A percentile compares a stretch with the other conserved stretches of the same genome.
These are phyloP conservation scores for Santalum album DNA, from an alignment of 164 flowering plant genomes.

Conservation along the genomic window DNA sequence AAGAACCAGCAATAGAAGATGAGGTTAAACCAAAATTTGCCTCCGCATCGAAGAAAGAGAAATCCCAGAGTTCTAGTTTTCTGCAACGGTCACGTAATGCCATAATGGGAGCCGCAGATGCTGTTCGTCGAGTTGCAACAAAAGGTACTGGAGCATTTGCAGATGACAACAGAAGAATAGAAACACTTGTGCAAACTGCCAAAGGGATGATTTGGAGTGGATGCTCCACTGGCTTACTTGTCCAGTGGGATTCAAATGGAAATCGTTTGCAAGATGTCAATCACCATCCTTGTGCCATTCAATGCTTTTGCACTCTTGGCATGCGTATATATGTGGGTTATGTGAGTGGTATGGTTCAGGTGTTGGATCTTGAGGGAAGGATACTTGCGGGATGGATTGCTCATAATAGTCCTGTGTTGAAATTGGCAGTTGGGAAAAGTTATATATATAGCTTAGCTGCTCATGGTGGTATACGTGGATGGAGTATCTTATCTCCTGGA, in stretches of 20 bases:
- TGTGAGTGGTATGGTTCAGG: conserved; percentile 63
- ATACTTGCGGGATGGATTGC: conserved; percentile 84
- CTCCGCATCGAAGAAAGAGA: conserved; percentile 93
- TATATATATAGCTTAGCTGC: conserved; percentile 75
- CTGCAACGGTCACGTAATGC: conserved; percentile 94
- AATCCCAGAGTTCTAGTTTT: conserved; percentile 50
- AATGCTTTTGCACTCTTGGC: conserved; percentile 74
- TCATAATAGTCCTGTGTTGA: conserved; percentile 68
- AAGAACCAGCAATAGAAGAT: conserved; percentile 54
- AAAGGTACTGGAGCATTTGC: too few relatives aligned
- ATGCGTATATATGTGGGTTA: conserved; percentile 82
- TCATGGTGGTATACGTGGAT: conserved; percentile 97
- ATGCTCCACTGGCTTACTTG: conserved; percentile 69
- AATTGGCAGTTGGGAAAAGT: conserved; percentile 58
- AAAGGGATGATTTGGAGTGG: conserved; percentile 95
- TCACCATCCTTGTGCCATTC: conserved; percentile 54
- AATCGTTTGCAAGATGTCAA: conserved; percentile 64
- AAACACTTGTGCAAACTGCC: conserved; percentile 47
- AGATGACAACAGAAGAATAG: conserved; percentile 71
- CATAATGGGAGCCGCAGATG: conserved; percentile 97
- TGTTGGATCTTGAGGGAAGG: conserved; percentile 77
- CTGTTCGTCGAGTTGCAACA: too few relatives aligned
- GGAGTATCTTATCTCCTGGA: conserved; percentile 77
- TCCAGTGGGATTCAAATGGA: conserved; percentile 95
- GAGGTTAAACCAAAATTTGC: conserved; percentile 67